Base-by-base conservation (phyloP, 805 yeast genomes). In the Candida khao-thaluensis region DNA sequence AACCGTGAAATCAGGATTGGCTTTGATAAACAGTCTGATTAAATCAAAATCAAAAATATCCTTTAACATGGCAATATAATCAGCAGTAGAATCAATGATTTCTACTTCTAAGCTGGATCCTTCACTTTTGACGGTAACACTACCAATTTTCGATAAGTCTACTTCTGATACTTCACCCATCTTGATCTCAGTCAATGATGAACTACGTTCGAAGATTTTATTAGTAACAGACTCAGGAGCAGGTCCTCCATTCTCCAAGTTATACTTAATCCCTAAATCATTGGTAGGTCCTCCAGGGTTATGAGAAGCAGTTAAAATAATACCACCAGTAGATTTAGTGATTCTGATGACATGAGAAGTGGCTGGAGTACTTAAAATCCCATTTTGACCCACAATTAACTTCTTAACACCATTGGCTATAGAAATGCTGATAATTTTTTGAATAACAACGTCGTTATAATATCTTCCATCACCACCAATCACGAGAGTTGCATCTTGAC, bases 391-490 rank as follows among this genome's bases (percentile, higher is more conserved):
- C 47, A 91, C 72, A 49, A 91, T 82, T 53, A 91, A 68, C 60
- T 87, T 86, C 52, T 69, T 72, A 40, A 90, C 95, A 25, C 95
- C 95, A 58, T 91, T 91, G 33, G 91, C 99, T 22, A 95, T 95
- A 44, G 86, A 83, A 38, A 91, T 86, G 50, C 79, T 66, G 24
- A 87, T 84, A 53, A 91, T 91, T 57, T 82, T 66, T 58, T 88
- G 86, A 53, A 93, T 77, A 28, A 89, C 90, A 31, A 71, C 74
- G 51, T 78, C 84, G 59, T 90, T 90, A 71, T 88, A 93, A 72
- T 72, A 91, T 52, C 99, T 81, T 32, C 98, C 98, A 60, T 91
- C 99, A 43, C 99, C 99, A 43, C 99, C 99, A 49, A 91, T 81
- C 1, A 90, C 97, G 44, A 91, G 69, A 3, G 84, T 79, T 3